These are phyloP conservation scores for Globisporangium splendens DNA, from an alignment of 352 stramenopile genomes.

Conservation along the genomic window DNA sequence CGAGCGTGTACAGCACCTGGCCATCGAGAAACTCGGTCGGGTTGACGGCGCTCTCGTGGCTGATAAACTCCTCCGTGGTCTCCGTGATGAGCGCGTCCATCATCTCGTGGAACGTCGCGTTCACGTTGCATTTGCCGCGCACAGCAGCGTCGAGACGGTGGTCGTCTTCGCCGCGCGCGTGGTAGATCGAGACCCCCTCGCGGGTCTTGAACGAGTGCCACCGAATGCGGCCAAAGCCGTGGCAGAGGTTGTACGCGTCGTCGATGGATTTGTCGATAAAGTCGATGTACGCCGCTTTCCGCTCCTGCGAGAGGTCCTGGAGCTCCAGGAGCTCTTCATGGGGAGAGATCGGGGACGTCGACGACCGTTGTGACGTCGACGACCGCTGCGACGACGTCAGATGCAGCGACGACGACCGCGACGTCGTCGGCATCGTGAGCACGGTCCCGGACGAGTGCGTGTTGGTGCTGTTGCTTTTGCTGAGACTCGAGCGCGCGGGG, in stretches of 20 bases:
- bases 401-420: slow-evolving; percentile 1
- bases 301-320: slow-evolving; percentile 10
- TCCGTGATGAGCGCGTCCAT: slow-evolving; percentile 77
- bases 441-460: slow-evolving; percentile 10
- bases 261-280: slow-evolving; percentile 78
- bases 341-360: background rate
- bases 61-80: slow-evolving; percentile 56
- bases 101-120: slow-evolving; percentile 70
- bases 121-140: slow-evolving; percentile 68
- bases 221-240: slow-evolving; percentile 68
- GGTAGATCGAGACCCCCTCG: slow-evolving; percentile 69
- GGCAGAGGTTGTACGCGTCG: slow-evolving; percentile 77
- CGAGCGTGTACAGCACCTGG: slow-evolving; percentile 68
- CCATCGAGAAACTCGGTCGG: slow-evolving; percentile 76
- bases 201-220: slow-evolving; percentile 65
- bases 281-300: slow-evolving; percentile 40
- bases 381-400: slow-evolving; percentile 4
- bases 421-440: slow-evolving; percentile 25
- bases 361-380: slow-evolving; percentile 8
- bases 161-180: slow-evolving; percentile 59
- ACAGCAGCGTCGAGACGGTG: slow-evolving; percentile 64
- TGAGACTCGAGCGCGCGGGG: slow-evolving; percentile 4
- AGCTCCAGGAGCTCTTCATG: slow-evolving; percentile 3
- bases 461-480: slow-evolving; percentile 12
- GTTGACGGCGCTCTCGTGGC: slow-evolving; percentile 62